Evolutionary conservation across 2,329 filamentous ascomycete species (phyloP), one percentile per base, ranked within the genome.

Genomic region (Fusarium luffae): DNA sequence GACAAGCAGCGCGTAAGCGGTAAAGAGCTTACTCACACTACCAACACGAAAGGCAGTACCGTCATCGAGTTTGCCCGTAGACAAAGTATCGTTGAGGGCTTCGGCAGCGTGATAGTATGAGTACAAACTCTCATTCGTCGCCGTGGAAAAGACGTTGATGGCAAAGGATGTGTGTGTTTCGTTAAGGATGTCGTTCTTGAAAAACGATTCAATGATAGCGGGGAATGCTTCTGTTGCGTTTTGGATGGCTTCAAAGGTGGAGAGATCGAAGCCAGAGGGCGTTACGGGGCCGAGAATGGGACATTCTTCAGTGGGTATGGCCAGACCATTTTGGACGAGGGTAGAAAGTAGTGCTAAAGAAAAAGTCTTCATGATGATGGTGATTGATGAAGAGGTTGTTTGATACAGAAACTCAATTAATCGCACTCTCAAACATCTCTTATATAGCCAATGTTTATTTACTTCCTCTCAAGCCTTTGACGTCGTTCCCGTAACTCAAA

Each of bases 61-160:
- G 1, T 74, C 71, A 9, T 57, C 69, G 5, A 78, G 44, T 0
- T 60, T 49, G 0, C 68, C 70, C 0, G 63, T 52, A 0, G 73
- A 75, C 0, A 77, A 43, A 0, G 63, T 63, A 21, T 52, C 43
- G 0, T 75, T 43, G 2, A 66, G 57, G 0, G 52, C 62, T 3
- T 72, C 55, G 1, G 71, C 74, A 4, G 60, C 49, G 23, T 76
- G 71, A 8, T 47, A 68, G 34, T 75, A 69, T 21, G 50, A 75
- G 18, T 72, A 76, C 5, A 76, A 21, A 7, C 72, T 76, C 3
- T 50, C 40, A 7, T 76, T 76, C 0, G 75, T 76, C 0, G 63
- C 61, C 0, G 75, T 66, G 0, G 74, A 76, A 32, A 76, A 76
- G 23, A 76, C 75, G 13, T 76, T 75, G 2, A 76, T 47, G 14